Base-by-base conservation (phyloP, 129 eudicot genomes). In the Calendula officinalis region DNA sequence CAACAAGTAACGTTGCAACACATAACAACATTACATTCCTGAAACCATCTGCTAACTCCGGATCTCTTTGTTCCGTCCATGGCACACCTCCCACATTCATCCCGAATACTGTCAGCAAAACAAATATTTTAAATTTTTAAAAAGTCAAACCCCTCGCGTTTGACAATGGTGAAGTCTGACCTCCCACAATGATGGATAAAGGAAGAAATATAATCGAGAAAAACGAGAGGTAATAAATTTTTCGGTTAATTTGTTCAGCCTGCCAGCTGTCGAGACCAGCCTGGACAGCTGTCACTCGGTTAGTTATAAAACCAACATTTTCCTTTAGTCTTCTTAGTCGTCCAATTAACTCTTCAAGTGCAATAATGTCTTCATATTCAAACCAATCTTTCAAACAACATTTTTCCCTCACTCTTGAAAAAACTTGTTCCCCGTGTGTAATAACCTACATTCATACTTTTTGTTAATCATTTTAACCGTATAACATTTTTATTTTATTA, bases 1-100 rank as follows among this genome's bases (percentile, higher is more conserved):
- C 70, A 0, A 81, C 42, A 41, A 69, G 54, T 2, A 87, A 54
- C 82, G 71, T 73, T 22, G 67, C 82, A 16, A 75, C 56, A 62
- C 95, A 87, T 3, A 87, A 60, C 12, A 81, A 33, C 78, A 84
- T 68, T 2, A 87, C 95, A 43, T 87, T 84, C 35, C 76, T 75
- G 61, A 87, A 87, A 40, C 95, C 95, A 33, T 84, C 62, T 50
- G 49, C 72, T 65, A 87, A 13, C 46, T 60, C 69, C 0, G 95
- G 91, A 35, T 77, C 75, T 4, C 66, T 71, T 73, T 84, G 95
- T 7, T 12, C 60, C 3, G 95, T 81, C 95, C 95, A 87, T 5
- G 95, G 95, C 47, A 87, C 91, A 11, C 95, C 95, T 62, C 95
- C 95, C 68, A 87, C 95, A 27, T 87, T 87, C 95, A 87, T 87